Evolutionary conservation across 2,329 filamentous ascomycete genomes (phyloP), one percentile per base, ranked within the genome.

Genomic region (Chaetomiaceae sp.): DNA sequence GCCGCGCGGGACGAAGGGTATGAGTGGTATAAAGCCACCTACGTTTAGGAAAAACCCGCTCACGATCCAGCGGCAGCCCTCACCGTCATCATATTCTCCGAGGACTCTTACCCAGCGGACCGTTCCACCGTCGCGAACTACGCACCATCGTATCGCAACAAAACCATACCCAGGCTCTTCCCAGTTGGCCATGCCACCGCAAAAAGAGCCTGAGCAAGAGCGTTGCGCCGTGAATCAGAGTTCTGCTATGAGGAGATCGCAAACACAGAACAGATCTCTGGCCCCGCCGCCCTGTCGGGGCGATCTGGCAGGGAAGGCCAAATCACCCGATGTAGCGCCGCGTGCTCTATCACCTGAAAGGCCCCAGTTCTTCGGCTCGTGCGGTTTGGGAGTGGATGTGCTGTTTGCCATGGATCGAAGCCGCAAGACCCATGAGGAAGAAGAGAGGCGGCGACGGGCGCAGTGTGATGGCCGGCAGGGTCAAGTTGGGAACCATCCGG

Each of bases 351-450:
- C 56, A 10, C 58, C 55, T 25, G 64, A 65, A 7, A 69, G 65
- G 2, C 67, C 65, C 25, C 66, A 63, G 6, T 67, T 70, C 46
- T 69, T 71, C 51, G 63, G 64, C 5, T 66, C 69, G 2, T 69
- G 63, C 37, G 58, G 51, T 4, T 58, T 59, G 13, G 62, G 60
- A 10, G 57, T 61, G 2, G 63, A 67, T 29, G 54, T 62, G 10
- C 53, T 62, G 27, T 62, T 65, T 18, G 64, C 64, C 9, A 61
- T 69, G 11, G 63, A 67, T 51, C 64, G 64, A 16, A 66, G 60
- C 45, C 32, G 36, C n/a, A 67, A 64, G 45, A 67, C 63, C 0
- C 58, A 62, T 9, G 54, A 57, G n/a, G 66, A 68, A 62, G 66
- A 67, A 45, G 53, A 63, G 16, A 37, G 51, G 5, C 55, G 54